Base-by-base conservation (phyloP, 2,329 filamentous ascomycete genomes). In the Claviceps fusiformis region DNA sequence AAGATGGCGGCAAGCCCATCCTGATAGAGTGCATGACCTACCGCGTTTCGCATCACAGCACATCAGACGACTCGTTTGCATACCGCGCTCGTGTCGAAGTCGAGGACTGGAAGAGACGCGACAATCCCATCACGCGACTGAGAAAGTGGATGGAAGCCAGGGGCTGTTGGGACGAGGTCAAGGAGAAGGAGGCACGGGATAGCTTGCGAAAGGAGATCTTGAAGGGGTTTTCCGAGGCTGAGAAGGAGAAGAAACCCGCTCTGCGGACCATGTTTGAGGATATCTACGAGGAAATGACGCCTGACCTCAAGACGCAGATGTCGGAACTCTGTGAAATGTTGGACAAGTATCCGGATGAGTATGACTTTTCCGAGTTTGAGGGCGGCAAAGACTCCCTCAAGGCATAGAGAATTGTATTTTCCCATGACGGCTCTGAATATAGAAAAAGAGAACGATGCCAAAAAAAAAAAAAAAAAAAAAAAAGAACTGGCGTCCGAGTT, bases 1-100 rank as follows among this genome's bases (percentile, higher is more conserved):
- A 86, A 55, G 83, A 88, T 47, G 89, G 88, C n/a, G 87, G 89
- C 4, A 82, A 80, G 59, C 90, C 89, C 0, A 80, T 98, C 0
- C 74, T 98, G 8, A 86, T 98, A 45, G 93, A 98, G 71, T 90
- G 90, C 55, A 95, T 98, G 88, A 92, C 88, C 29, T 98, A 98
- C 71, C 89, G 93, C n/a, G 91, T 97, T 47, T 92, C 88, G 7
- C 90, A 98, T 67, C 93, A 98, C 73, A 95, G 89, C 70, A 98
- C 93, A 0, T 93, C 87, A 0, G 93, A 98, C 66, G 93, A 98
- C 71, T 93, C 87, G 31, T 98, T 96, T 65, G 93, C 93, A 0
- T 98, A 98, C 73, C 86, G 93, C 9, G 90, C 91, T 1, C 83
- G 86, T 31, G 84, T 96, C 0, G 93, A 98, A 66, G 93, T 98